These are phyloP conservation scores for Chrysoporthe austroafricana DNA, from an alignment of 2,329 filamentous ascomycete genomes.

Conservation along the genomic window DNA sequence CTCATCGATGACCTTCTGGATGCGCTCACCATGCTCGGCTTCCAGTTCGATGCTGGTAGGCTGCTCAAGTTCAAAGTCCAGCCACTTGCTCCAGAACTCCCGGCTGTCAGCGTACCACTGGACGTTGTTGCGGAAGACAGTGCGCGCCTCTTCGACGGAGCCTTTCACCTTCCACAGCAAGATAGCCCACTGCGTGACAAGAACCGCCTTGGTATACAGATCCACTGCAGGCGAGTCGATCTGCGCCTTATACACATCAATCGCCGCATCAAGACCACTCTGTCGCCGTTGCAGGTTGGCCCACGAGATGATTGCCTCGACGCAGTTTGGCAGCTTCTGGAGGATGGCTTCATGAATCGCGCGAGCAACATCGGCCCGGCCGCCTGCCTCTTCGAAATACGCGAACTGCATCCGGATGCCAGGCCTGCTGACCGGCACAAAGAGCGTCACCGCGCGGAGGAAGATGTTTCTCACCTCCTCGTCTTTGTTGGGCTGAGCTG, in stretches of 20 bases:
- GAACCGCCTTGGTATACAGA: conserved; percentile 79
- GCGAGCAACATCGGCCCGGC: conserved; percentile 75
- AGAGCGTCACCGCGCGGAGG: conserved; percentile 81
- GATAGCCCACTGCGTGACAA: conserved; percentile 87
- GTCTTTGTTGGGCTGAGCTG: conserved; percentile 75
- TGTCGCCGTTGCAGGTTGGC: conserved; percentile 87
- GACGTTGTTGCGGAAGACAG: conserved; percentile 80
- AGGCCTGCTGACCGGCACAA: conserved; percentile 83
- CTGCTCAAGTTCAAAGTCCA: conserved; percentile 87
- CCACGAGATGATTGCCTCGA: conserved; percentile 86
- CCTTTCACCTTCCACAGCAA: conserved; percentile 89
- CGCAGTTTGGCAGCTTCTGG: conserved; percentile 73
- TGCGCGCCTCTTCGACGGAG: conserved; percentile 77
- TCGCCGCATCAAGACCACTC: conserved; percentile 79
- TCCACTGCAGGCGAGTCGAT: conserved; percentile 75
- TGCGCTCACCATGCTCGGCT: conserved; percentile 67
- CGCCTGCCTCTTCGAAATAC: conserved; percentile 88
- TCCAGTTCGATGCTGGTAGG: conserved; percentile 70
- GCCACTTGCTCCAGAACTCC: conserved; percentile 87
- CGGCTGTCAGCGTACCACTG: conserved; percentile 84
- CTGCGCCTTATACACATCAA: conserved; percentile 80
- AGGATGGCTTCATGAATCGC: conserved; percentile 86
- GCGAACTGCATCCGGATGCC: conserved; percentile 88
- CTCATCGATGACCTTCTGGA: conserved; percentile 79
- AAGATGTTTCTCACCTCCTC: conserved; percentile 94